Conservation (phyloP, 2,329 filamentous ascomycete genomes). For the Fusarium decemcellulare region DNA sequence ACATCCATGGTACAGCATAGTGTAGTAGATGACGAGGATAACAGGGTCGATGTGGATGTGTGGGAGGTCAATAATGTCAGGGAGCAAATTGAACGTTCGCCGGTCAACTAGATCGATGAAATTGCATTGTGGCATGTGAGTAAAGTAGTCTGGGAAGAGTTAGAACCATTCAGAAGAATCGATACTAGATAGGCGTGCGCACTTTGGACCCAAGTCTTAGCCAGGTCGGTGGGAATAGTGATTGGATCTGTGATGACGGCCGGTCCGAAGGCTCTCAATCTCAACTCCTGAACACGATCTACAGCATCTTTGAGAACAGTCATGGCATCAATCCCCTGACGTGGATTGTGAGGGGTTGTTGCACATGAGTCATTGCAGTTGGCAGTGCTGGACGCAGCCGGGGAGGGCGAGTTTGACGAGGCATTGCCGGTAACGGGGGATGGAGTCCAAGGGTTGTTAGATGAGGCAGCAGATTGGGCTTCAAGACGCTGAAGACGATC, state of each 20-base stretch:
- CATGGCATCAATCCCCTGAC: slow-evolving; percentile 41
- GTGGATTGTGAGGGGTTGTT: slow-evolving; percentile 1
- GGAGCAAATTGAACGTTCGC: slow-evolving; percentile 48
- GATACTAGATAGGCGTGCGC: neutral
- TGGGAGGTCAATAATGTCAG: slow-evolving; percentile 47
- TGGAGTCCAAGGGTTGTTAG: slow-evolving; percentile 9
- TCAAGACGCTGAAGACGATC: slow-evolving; percentile 50
- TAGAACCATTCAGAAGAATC: neutral
- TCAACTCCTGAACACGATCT: slow-evolving; percentile 45
- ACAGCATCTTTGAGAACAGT: slow-evolving; percentile 49
- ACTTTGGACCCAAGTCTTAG: slow-evolving; percentile 49
- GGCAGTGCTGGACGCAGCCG: slow-evolving; percentile 16
- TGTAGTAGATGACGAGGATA: slow-evolving; percentile 50
- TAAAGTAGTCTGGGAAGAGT: slow-evolving; percentile 43
- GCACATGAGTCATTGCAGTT: slow-evolving; percentile 21
- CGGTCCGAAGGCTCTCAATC: slow-evolving; percentile 37
- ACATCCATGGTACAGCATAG: slow-evolving; percentile 48
- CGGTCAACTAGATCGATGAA: slow-evolving; percentile 47
- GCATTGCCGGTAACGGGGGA: slow-evolving; percentile 25
- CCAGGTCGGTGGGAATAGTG: slow-evolving; percentile 45
- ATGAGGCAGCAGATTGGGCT: slow-evolving; percentile 25
- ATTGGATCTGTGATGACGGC: slow-evolving; percentile 44
- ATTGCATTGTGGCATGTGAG: slow-evolving; percentile 48
- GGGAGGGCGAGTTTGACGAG: slow-evolving; percentile 34
- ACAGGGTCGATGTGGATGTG: slow-evolving; percentile 50